Base-by-base conservation (phyloP, 1,284 basidiomycete genomes). In the Quambalaria eucalypti region DNA sequence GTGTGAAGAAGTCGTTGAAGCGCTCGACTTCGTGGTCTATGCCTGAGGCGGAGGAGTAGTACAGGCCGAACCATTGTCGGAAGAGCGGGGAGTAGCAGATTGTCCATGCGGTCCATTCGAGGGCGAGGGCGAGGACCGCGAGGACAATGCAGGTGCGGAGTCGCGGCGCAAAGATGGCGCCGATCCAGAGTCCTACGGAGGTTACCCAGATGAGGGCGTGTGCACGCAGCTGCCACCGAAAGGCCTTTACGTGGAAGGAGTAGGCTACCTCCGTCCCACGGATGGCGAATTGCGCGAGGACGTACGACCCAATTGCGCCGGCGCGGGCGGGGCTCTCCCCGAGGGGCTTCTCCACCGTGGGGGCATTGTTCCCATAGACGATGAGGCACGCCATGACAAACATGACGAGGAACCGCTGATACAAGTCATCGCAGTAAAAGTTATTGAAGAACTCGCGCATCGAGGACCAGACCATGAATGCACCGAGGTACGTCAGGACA, bases 1-100 rank as follows among this genome's bases (percentile, higher is more conserved):
- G 42, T 6, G 68, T 70, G 56, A 65, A 55, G 46, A 71, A 71
- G 38, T 69, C 68, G 28, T 55, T 59, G n/a, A 64, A 68, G 4
- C 68, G 48, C 26, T 71, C 68, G 21, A 71, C 58, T 54, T 69
- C 68, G 52, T 71, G 68, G 29, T 71, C 68, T 52, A 71, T 71
- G 31, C 56, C 61, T 8, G 68, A 55, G 1, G 65, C 68, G 2
- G 66, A 67, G 10, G 55, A 59, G 50, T 71, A 71, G 2, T 57
- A 48, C 25, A 71, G 51, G 39, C 59, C 61, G 19, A 68, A 53
- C 12, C 64, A 12, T 0, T 56, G 36, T 40, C 70, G 69, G 60
- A 71, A 70, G 0, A 59, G 31, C 0, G 64, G 64, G 14, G 48
- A 54, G 55, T 66, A 70, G 59, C 61, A 62, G 21, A 65, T 65